Percentiles rank a stretch among this genome's conserved stretches.
These are phyloP conservation scores for Neostapfia colusana DNA, from an alignment of 176 grass and related monocot genomes.

Conservation along the genomic window DNA sequence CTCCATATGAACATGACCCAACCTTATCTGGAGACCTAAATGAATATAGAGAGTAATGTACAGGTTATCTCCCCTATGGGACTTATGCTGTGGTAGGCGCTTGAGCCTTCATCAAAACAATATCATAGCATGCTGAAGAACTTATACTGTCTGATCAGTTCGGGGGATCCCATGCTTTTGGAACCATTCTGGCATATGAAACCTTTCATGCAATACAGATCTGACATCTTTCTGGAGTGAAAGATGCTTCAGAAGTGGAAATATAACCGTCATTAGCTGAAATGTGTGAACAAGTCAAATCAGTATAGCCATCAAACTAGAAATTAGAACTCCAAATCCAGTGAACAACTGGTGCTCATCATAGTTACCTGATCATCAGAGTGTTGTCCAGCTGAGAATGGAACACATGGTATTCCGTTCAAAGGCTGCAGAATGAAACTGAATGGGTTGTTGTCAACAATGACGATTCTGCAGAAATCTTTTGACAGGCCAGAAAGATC, in stretches of 20 bases:
- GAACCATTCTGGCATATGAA: conserved; percentile 99
- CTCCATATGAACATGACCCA: conserved; percentile 46
- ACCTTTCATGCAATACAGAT: conserved; percentile 76
- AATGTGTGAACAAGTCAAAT: conserved; percentile 44
- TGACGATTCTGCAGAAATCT: conserved; percentile 67
- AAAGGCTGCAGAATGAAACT: conserved; percentile 94
- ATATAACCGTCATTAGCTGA: conserved; percentile 86
- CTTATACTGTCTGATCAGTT: conserved; percentile 50
- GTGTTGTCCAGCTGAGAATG: conserved; percentile 87
- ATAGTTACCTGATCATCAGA: conserved; percentile 79
- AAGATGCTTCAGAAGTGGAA: conserved; percentile 89
- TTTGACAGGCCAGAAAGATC: conserved; percentile 88
- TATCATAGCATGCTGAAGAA: conserved; percentile 27
- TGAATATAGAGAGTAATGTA: conserved; percentile 72
- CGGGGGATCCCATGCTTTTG: conserved; percentile 82
- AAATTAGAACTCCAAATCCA: conserved; percentile 7
- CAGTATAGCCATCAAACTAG: neutral
- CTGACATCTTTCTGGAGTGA: conserved; percentile 85
- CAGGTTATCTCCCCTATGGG: conserved; percentile 45
- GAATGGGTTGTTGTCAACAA: conserved; percentile 98
- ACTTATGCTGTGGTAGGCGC: conserved; percentile 26
- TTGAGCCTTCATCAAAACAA: conserved; percentile 49
- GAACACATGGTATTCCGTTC: conserved; percentile 96
- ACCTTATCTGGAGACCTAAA: conserved; percentile 43
- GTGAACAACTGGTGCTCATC: neutral